Evolutionary conservation across 192 early-diverging fungal species (phyloP), one percentile per base, ranked within the genome.

Genomic region (Martensiomyces pterosporus): DNA sequence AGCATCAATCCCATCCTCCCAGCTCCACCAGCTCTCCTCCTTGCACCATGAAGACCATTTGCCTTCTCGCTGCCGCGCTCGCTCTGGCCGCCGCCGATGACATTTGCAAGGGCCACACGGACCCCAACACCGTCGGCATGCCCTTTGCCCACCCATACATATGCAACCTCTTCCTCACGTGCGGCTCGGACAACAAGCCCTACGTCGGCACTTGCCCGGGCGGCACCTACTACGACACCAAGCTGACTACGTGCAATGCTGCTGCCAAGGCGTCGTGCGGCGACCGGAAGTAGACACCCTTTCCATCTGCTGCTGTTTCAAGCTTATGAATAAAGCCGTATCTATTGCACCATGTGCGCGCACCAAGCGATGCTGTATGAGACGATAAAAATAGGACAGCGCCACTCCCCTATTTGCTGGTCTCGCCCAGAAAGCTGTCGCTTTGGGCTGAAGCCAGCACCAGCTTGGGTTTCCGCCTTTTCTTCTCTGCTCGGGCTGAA

Each of bases 201-300:
- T 71, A 71, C 38, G 32, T 50, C 9, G 56, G 67, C 36, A 34
- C 17, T 16, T 71, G 68, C 33, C 68, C 68, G 0, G 60, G 43
- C 10, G 57, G 68, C 33, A 71, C 68, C 6, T 71, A 53, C 52
- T 71, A 71, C 52, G 68, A 71, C n/a, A 35, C 38, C 9, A 44
- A 47, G 25, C 61, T 72, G 9, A 57, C 52, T 23, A 60, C 57
- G 3, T 72, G 68, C 45, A 60, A 54, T 2, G 47, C 39, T 0
- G 55, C 36, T 4, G 59, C 67, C n/a, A 62, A 63, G 49, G 18
- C 19, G 2, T 24, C 59, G 9, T 70, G 67, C 21, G 67, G 67
- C 10, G 35, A 62, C 17, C 67, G 67, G 55, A 70, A 70, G 22
- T 59, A 52, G 1, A 2, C n/a, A n/a, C n/a, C n/a, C n/a, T n/a